Evolutionary conservation across 805 yeast genomes (phyloP), one percentile per base, ranked within the genome.

Genomic region (Monosporozyma aerobia): DNA sequence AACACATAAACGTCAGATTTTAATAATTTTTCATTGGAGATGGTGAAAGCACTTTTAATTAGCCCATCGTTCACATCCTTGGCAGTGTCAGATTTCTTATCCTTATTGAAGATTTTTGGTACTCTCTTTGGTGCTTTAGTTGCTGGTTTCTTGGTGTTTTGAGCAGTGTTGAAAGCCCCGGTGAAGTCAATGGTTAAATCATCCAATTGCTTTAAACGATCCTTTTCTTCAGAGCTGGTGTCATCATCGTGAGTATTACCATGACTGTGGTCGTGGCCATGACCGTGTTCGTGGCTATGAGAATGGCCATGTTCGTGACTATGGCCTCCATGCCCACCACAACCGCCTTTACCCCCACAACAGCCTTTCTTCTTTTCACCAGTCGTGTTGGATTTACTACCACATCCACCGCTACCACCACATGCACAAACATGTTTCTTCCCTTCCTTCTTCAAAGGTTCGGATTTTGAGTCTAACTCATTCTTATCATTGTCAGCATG

Each of bases 1-100:
- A 90, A 87, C 3, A 90, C 78, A 54, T 78, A 75, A 40, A 85
- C 72, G 51, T 82, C 82, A 0, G 89, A 77, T 30, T 77, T 77
- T 30, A 75, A 58, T 43, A 80, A 65, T 23, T 73, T 68, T 5
- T 73, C 64, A 3, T 67, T 63, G 0, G 82, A 73, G 29, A 75
- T 68, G 1, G 76, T 67, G 52, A 77, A 51, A 9, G 68, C 60
- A 43, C 64, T 63, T 52, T 64, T 65, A 13, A 65, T 62, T 35
- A 60, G 49, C 41, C 53, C 57, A 39, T 57, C 56, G 14, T 56
- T 37, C 33, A 6, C 49, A 35, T 47, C 43, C 13, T 44, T 27
- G n/a, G 35, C 11, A 4, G 39, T 33, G 8, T 45, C 23, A n/a
- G 16, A 30, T 40, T 27, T 52, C 50, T 48, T 22, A 13, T 32